A percentile compares a stretch with the other conserved stretches of the same genome.
phyloP scores from a whole-genome alignment of 2,329 filamentous ascomycete genomes.

The Botrytis deweyae region DNA sequence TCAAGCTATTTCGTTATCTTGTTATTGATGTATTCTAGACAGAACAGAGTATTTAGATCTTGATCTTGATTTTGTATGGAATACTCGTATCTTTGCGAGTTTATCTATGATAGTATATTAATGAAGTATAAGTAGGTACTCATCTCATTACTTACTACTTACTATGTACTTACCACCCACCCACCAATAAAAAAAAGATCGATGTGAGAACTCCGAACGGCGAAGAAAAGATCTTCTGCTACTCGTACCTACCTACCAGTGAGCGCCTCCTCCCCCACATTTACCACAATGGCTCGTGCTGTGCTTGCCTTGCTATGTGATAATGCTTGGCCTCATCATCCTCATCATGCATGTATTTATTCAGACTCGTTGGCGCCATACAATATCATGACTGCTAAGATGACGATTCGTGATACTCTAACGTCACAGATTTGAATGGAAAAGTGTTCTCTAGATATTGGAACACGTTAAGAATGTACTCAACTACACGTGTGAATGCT shows the following conservation, averaged over 20 bases:
- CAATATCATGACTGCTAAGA: neutral
- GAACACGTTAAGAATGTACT: neutral
- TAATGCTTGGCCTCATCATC: neutral
- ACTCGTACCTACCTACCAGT: neutral
- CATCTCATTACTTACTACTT: no score
- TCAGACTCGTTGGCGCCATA: neutral
- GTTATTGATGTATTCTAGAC: no score
- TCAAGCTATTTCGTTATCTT: no score
- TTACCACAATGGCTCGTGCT: conserved; percentile 3
- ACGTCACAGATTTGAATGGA: neutral
- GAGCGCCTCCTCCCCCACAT: neutral
- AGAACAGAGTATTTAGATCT: no score
- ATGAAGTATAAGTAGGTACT: no score
- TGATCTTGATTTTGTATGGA: no score
- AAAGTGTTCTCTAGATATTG: neutral
- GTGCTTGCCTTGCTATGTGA: no score
- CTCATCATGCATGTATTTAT: neutral
- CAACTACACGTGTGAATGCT: neutral
- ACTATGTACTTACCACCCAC: no score
- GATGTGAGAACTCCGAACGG: neutral
- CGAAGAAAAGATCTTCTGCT: neutral
- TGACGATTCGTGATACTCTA: neutral
- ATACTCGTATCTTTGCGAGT: no score
- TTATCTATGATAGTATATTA: no score
- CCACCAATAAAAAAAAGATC: neutral